phyloP scores from a whole-genome alignment of 345 rosid genomes.

The Triadica sebifera region DNA sequence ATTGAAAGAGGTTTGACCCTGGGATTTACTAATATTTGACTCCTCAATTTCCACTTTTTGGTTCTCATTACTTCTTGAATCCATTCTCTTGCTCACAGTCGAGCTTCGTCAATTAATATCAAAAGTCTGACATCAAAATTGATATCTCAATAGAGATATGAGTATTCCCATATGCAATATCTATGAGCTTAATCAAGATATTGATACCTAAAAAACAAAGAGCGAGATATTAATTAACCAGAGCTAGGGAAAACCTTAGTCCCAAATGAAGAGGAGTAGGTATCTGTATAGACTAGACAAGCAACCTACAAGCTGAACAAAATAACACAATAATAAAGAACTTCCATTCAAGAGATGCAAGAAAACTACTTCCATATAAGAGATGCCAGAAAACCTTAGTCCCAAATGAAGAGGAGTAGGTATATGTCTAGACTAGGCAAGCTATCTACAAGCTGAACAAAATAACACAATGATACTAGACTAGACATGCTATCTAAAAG shows the following conservation, averaged over 20 bases:
- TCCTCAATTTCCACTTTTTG: constrained; percentile 43
- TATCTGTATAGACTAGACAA: background rate
- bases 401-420: background rate
- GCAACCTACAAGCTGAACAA: background rate
- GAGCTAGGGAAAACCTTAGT: background rate
- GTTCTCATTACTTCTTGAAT: constrained; percentile 38
- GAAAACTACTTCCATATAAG: too few species aligned
- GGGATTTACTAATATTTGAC: constrained; percentile 28
- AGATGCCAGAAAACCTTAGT: background rate
- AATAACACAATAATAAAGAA: background rate
- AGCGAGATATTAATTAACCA: background rate
- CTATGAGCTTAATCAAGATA: background rate
- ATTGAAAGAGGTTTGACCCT: constrained; percentile 33
- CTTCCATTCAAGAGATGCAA: background rate
- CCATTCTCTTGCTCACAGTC: constrained; percentile 35
- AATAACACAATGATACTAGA: background rate
- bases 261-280: background rate
- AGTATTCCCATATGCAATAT: background rate
- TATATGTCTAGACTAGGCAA: background rate
- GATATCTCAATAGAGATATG: background rate
- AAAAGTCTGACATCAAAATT: background rate
- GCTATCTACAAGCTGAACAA: background rate
- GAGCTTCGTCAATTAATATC: constrained; percentile 9
- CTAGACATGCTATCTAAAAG: too few species aligned
- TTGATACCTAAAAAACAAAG: constrained; percentile 11